Base-by-base conservation (phyloP, 208 protist species). In the Acanthamoeba quina region DNA sequence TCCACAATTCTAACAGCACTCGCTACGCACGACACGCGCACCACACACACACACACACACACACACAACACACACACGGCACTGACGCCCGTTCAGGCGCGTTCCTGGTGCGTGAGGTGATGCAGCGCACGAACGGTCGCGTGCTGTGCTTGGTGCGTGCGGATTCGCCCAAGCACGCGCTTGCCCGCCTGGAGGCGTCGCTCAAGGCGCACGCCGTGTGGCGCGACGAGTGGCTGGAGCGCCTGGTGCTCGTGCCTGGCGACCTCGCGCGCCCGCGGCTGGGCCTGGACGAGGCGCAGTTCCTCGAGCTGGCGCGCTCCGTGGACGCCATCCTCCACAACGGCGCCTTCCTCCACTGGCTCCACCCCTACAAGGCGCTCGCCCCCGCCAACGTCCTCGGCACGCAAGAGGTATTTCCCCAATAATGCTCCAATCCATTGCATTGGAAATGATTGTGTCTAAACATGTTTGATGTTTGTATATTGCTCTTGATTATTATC, bases 281-380 rank as follows among this genome's bases (percentile, higher is more conserved):
- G 19, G 95, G 95, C 13, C 58, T 96, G 9, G 80, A 24, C 29
- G n/a, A 31, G 11, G 26, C 66, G 3, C 26, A 56, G 41, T 97
- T 76, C 41, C 49, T 93, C 58, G 89, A 93, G 44, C n/a, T 97
- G 10, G 21, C 82, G 7, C 10, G 89, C 29, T 58, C 62, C 24
- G 86, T 96, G 34, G 96, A 97, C 80, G 26, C 90, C 21, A 97
- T 97, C 34, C 58, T 97, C 54, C 96, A 97, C 92, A 97, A 95
- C 66, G 96, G 96, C n/a, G 96, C 96, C n/a, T 52, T 89, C 19
- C 95, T 97, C 10, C 95, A 97, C 68, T 97, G 96, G 96, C 64
- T 98, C 1, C 80, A 96, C 6, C 95, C 96, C 9, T 97, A 97
- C 62, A 60, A 92, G 44, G 54, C 49, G 19, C 90, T 98, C 56